Evolutionary conservation across 2,329 filamentous ascomycete species (phyloP).

Genomic region (Chaetothyriales sp.): DNA sequence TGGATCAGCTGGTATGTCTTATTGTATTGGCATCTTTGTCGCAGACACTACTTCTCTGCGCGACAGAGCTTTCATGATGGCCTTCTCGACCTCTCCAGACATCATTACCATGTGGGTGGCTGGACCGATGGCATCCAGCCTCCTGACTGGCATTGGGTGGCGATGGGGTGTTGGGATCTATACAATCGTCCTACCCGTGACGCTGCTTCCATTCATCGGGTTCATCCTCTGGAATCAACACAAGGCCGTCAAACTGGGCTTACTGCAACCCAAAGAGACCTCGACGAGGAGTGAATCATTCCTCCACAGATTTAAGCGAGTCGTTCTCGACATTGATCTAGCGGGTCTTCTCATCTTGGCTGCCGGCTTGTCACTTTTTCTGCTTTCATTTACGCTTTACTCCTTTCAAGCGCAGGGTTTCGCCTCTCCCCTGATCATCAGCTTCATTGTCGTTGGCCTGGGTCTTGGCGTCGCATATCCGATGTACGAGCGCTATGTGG

Average conservation of each 20-base stretch:
- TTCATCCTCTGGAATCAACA: constrained; percentile 41
- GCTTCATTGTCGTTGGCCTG: constrained; percentile 39
- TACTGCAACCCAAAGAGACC: constrained; percentile 28
- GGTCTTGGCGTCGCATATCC: constrained; percentile 39
- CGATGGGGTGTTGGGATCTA: constrained; percentile 51
- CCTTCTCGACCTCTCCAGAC: constrained; percentile 41
- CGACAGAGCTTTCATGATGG: constrained; percentile 47
- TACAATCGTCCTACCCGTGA: constrained; percentile 42
- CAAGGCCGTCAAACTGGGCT: constrained; percentile 41
- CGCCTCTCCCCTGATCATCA: constrained; percentile 34
- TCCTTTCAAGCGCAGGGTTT: constrained; percentile 26
- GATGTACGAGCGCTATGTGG: constrained; percentile 40
- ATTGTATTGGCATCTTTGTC: constrained; percentile 44
- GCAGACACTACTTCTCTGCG: constrained; percentile 49
- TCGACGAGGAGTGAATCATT: constrained; percentile 24
- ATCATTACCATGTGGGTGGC: constrained; percentile 47
- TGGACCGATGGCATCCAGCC: constrained; percentile 35
- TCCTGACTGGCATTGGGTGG: constrained; percentile 39
- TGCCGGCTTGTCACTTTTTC: constrained; percentile 46
- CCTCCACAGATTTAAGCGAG: constrained; percentile 34
- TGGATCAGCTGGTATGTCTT: constrained; percentile 43
- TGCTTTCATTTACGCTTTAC: constrained; percentile 49
- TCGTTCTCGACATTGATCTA: constrained; percentile 44
- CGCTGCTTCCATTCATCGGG: constrained; percentile 39
- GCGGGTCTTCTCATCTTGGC: constrained; percentile 47